Evolutionary conservation across 257 asterid genomes (phyloP).

Genomic region (Ligustrum vulgare): DNA sequence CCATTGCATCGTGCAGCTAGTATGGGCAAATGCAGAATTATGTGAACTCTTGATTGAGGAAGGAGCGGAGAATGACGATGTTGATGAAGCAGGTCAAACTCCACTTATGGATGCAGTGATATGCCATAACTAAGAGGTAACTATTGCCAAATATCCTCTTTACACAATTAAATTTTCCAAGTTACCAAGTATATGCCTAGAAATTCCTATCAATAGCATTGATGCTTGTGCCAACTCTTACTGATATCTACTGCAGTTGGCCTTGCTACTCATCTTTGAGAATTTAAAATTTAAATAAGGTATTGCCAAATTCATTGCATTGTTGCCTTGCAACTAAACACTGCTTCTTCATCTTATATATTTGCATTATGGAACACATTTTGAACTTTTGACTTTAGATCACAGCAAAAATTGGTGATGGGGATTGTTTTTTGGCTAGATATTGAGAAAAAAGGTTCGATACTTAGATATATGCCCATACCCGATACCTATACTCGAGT

Average conservation of each 20-base stretch:
- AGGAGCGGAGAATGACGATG: conserved; percentile 90
- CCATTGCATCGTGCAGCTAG: conserved; percentile 99
- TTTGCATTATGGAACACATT: background rate
- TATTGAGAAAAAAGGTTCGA: no score
- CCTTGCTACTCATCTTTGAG: conserved; percentile 1
- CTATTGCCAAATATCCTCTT: conserved; percentile 2
- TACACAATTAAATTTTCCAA: background rate
- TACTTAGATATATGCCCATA: no score
- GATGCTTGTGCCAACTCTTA: background rate
- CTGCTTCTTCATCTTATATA: conserved; percentile 11
- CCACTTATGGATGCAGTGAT: conserved; percentile 91
- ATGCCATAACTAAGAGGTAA: conserved; percentile 73
- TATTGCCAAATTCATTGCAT: background rate
- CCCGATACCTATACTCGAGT: no score
- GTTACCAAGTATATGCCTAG: background rate
- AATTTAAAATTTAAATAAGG: background rate
- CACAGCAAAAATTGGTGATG: background rate
- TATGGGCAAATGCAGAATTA: conserved; percentile 63
- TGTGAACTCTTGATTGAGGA: conserved; percentile 88
- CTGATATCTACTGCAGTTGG: background rate
- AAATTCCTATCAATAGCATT: background rate
- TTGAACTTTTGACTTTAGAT: no score
- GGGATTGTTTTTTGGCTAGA: background rate
- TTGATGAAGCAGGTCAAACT: conserved; percentile 84
- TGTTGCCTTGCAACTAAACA: background rate